Evolutionary conservation across 371 early-diverging fungal species (phyloP).

Genomic region (Mortierella sp.): DNA sequence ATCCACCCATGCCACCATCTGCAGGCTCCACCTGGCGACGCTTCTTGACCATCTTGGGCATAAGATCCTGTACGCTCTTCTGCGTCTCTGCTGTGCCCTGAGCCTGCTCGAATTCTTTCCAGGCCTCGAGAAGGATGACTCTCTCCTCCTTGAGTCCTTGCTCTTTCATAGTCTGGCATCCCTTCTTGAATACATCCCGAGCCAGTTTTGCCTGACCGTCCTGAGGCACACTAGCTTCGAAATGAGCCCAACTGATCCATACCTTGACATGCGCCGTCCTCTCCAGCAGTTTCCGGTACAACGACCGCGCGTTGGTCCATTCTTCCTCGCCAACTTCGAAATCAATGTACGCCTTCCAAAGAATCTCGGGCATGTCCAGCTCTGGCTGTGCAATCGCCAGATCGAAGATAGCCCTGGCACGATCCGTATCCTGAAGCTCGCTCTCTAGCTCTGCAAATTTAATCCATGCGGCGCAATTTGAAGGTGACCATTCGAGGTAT

Average conservation of each 20-base stretch:
- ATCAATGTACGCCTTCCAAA: constrained; percentile 98
- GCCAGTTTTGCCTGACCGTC: constrained; percentile 66
- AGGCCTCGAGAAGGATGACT: constrained; percentile 89
- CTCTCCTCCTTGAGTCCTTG: constrained; percentile 82
- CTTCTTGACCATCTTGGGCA: constrained; percentile 94
- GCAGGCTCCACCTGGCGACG: constrained; percentile 68
- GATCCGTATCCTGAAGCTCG: constrained; percentile 88
- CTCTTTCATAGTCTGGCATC: constrained; percentile 76
- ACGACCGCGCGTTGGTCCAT: constrained; percentile 77
- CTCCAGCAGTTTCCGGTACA: constrained; percentile 89
- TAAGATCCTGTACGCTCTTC: constrained; percentile 70
- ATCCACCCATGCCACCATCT: constrained; percentile 66
- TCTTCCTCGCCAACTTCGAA: constrained; percentile 90
- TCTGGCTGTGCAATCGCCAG: constrained; percentile 87
- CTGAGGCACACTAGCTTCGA: constrained; percentile 78
- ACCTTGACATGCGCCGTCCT: constrained; percentile 96
- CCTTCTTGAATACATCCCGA: constrained; percentile 81
- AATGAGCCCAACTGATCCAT: constrained; percentile 95
- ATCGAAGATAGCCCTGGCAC: constrained; percentile 90
- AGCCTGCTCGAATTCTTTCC: constrained; percentile 90
- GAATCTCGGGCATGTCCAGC: constrained; percentile 95
- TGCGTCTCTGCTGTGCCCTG: constrained; percentile 69
- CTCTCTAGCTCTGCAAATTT: constrained; percentile 93
- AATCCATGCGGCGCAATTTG: constrained; percentile 93
- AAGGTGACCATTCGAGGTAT: constrained; percentile 86